Evolutionary conservation across 352 stramenopile species (phyloP), one percentile per base, ranked within the genome.

Genomic region (Phytopythium aichiense): DNA sequence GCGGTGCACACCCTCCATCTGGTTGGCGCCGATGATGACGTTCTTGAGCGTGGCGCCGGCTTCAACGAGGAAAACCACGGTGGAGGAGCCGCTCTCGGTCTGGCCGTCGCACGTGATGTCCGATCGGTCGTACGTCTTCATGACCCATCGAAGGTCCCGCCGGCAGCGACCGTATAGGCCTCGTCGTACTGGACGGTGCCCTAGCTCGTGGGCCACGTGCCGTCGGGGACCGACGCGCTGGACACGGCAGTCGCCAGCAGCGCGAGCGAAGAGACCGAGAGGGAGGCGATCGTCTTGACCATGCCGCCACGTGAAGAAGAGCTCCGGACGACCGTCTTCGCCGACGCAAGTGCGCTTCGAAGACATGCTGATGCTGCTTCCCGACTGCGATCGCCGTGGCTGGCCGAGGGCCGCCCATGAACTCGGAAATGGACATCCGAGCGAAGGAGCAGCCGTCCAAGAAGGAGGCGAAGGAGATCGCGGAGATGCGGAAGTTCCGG

Each of bases 41-140:
- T 87, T 84, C 60, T 77, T 76, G 22, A 87, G 70, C 31, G 67
- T 78, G 6, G 61, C 71, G 25, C 68, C 71, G 2, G 72, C 35
- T 33, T 76, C 63, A 16, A 88, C 33, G 20, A 69, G 16, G 58
- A 88, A 88, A 11, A 81, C 65, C 1, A 64, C 67, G 1, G 63
- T 75, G 18, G 53, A 63, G 5, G 56, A 57, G 8, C 56, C 58
- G 25, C 67, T 73, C 37, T 81, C 70, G 50, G 61, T 63, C 31
- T 81, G 69, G 0, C 67, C 73, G 1, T 69, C 31, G 52, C 77
- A 88, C 31, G 56, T 72, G 48, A 82, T 67, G 55, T 84, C 62
- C 23, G 65, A 71, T 7, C 69, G 76, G 11, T 89, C 72, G 67
- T 84, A 88, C 1, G 73, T 88, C 67, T 87, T 71, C 68, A 81